Evolutionary conservation across 495 filamentous ascomycete genomes (phyloP).

Genomic region (Penicillium lividum): DNA sequence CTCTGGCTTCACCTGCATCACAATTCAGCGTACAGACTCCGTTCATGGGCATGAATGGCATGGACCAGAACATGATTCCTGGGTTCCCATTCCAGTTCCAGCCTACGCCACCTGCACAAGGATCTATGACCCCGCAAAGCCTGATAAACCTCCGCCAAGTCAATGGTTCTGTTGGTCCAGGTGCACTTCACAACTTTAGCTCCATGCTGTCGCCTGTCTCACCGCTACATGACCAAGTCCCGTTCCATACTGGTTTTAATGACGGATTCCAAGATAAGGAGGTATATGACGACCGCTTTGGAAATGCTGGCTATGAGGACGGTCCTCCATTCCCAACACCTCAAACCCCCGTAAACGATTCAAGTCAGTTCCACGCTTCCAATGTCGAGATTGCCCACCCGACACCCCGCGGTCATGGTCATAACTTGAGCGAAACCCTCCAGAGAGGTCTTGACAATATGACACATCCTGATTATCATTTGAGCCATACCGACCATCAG

Average conservation of each 20-base stretch:
- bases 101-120: conserved; percentile 46
- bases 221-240: conserved; percentile 40
- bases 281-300: conserved; percentile 25
- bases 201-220: conserved; percentile 50
- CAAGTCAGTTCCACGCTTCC: conserved; percentile 49
- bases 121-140: conserved; percentile 46
- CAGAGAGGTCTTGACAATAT: conserved; percentile 81
- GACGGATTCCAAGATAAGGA: conserved; percentile 37
- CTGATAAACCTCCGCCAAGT: conserved; percentile 43
- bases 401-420: conserved; percentile 62
- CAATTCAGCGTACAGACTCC: conserved; percentile 47
- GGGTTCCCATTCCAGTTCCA: conserved; percentile 47
- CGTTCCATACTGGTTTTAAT: conserved; percentile 36
- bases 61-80: conserved; percentile 40
- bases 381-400: conserved; percentile 63
- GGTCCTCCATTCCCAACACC: conserved; percentile 31
- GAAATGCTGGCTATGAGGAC: conserved; percentile 28
- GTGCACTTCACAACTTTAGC: conserved; percentile 38
- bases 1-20: conserved; percentile 58
- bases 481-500: conserved; percentile 71
- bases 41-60: conserved; percentile 44
- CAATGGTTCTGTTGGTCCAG: conserved; percentile 31
- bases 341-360: conserved; percentile 36
- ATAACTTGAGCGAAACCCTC: conserved; percentile 70
- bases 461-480: conserved; percentile 69